These are phyloP conservation scores for Bonia amplexicaulis DNA, from an alignment of 176 grass and related monocot species.

Conservation along the genomic window DNA sequence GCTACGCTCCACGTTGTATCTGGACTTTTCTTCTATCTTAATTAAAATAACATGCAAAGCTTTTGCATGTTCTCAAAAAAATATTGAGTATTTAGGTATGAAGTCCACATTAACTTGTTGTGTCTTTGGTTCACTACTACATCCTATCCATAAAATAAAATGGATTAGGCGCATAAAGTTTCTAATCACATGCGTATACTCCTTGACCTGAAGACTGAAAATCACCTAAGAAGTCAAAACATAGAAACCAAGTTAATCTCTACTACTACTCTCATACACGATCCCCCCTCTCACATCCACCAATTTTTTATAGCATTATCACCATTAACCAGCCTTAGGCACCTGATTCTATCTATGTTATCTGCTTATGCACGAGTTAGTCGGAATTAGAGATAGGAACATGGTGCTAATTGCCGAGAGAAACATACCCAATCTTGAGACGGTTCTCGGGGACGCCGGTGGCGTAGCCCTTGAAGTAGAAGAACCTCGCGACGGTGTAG, in stretches of 20 bases:
- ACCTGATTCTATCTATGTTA: background rate
- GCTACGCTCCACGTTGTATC: no score
- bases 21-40: no score
- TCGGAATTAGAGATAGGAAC: background rate
- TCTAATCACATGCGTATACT: background rate
- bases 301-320: background rate
- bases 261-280: background rate
- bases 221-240: background rate
- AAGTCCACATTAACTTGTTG: background rate
- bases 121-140: background rate
- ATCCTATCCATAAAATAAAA: background rate
- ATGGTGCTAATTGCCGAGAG: background rate
- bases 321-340: background rate
- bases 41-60: no score
- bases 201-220: no score
- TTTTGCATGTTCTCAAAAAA: no score
- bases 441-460: constrained; percentile 80
- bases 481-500: constrained; percentile 76
- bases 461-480: constrained; percentile 98
- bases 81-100: background rate
- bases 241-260: background rate
- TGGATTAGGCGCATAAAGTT: background rate
- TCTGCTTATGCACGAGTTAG: background rate
- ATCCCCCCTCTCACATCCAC: background rate
- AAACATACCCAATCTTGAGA: constrained; percentile 75